These are phyloP conservation scores for Chionographis japonica DNA, from an alignment of 106 monocot genomes.

Conservation along the genomic window DNA sequence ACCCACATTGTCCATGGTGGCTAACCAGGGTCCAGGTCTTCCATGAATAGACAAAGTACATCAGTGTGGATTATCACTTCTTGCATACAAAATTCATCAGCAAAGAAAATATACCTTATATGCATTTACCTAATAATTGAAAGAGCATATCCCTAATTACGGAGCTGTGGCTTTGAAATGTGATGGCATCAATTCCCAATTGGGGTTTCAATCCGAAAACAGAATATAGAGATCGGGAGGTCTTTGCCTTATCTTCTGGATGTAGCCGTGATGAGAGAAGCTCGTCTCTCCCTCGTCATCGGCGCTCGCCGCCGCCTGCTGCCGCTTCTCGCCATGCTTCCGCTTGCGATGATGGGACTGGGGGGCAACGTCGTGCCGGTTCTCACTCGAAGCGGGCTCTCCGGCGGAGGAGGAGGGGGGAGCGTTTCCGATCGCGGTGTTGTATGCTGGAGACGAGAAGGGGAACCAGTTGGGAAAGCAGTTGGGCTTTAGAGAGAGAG, in stretches of 20 bases:
- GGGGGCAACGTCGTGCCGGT: not conserved
- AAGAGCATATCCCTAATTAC: too few relatives aligned
- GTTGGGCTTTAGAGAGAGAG: not conserved
- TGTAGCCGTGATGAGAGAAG: not conserved
- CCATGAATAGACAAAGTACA: too few relatives aligned
- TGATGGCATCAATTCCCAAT: too few relatives aligned
- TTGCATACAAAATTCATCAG: too few relatives aligned
- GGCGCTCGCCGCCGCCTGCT: not conserved
- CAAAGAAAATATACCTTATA: too few relatives aligned
- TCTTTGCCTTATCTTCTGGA: slow-evolving; percentile 1
- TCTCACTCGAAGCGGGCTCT: not conserved
- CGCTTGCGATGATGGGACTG: not conserved
- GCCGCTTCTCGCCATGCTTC: not conserved
- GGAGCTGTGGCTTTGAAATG: too few relatives aligned
- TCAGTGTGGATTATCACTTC: too few relatives aligned
- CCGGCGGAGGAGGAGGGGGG: not conserved
- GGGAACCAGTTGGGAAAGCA: not conserved
- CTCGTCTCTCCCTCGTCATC: not conserved
- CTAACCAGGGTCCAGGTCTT: too few relatives aligned
- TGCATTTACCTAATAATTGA: too few relatives aligned
- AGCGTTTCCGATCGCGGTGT: not conserved
- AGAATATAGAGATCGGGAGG: not conserved
- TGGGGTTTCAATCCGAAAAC: too few relatives aligned
- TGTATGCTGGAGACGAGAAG: not conserved
- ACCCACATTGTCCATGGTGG: too few relatives aligned